These are phyloP conservation scores for Verticillium tricorpus DNA, from an alignment of 2,329 filamentous ascomycete genomes.

Conservation along the genomic window DNA sequence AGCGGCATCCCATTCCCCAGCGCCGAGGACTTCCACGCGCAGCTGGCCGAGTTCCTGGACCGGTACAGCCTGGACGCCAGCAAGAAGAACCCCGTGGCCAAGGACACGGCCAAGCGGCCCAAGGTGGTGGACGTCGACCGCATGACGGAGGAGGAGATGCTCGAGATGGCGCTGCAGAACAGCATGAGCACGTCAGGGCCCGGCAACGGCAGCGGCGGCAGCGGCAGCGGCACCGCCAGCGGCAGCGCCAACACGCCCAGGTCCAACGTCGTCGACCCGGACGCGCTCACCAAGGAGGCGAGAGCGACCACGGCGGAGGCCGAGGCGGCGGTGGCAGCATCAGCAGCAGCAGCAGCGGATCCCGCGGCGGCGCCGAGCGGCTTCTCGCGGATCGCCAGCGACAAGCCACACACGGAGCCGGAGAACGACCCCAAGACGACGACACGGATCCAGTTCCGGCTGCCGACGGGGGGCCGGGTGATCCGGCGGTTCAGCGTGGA, in stretches of 20 bases:
- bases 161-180: conserved; percentile 88
- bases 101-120: conserved; percentile 64
- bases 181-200: conserved; percentile 58
- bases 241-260: conserved; percentile 31
- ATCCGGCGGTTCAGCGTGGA: conserved; percentile 78
- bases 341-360: conserved; percentile 26
- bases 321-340: conserved; percentile 24
- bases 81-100: conserved; percentile 89
- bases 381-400: conserved; percentile 69
- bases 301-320: conserved; percentile 29
- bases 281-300: conserved; percentile 72
- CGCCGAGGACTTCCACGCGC: conserved; percentile 77
- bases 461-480: conserved; percentile 77
- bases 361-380: conserved; percentile 23
- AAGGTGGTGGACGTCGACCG: conserved; percentile 72
- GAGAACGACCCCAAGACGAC: conserved; percentile 63
- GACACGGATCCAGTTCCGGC: conserved; percentile 89
- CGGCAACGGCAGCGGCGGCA: conserved; percentile 7
- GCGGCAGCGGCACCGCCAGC: conserved; percentile 6
- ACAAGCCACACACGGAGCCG: conserved; percentile 74
- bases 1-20: conserved; percentile 75
- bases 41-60: conserved; percentile 94
- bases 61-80: conserved; percentile 85
- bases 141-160: conserved; percentile 96
- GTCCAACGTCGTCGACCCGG: conserved; percentile 70